A percentile compares a stretch with the other conserved stretches of the same genome.
phyloP scores from a whole-genome alignment of 2,329 filamentous ascomycete genomes.

The Leptographium wingfieldii region DNA sequence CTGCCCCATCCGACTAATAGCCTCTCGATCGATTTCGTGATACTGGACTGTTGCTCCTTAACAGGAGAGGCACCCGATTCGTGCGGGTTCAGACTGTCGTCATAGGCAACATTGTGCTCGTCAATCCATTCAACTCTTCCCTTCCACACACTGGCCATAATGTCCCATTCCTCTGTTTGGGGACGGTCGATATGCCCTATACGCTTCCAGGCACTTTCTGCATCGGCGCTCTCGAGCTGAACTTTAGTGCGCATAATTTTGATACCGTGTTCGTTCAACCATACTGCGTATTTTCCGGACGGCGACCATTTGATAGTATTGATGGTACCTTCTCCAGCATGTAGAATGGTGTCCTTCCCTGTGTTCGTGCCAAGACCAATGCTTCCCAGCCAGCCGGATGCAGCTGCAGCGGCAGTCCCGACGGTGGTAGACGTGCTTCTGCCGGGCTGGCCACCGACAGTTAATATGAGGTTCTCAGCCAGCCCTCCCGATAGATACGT shows the following conservation, averaged over 20 bases:
- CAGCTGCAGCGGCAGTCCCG: conserved; percentile 66
- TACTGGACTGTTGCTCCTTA: conserved; percentile 33
- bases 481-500: conserved; percentile 85
- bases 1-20: conserved; percentile 91
- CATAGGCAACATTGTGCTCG: conserved; percentile 61
- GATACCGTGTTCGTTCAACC: conserved; percentile 94
- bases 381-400: conserved; percentile 81
- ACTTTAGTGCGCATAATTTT: conserved; percentile 93
- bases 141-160: conserved; percentile 95
- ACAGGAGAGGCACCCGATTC: conserved; percentile 26
- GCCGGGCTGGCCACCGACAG: conserved; percentile 65
- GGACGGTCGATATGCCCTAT: conserved; percentile 88
- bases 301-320: conserved; percentile 90
- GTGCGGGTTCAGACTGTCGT: conserved; percentile 40
- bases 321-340: conserved; percentile 85
- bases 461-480: conserved; percentile 78
- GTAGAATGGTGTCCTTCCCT: conserved; percentile 75
- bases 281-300: conserved; percentile 82
- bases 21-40: conserved; percentile 51
- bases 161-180: conserved; percentile 78
- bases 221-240: conserved; percentile 61
- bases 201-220: conserved; percentile 83
- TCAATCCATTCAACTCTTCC: conserved; percentile 88
- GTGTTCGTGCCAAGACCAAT: conserved; percentile 68
- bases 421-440: conserved; percentile 81